These are phyloP conservation scores for Potentilla sterilis DNA, from an alignment of 306 rosid species.

Conservation along the genomic window DNA sequence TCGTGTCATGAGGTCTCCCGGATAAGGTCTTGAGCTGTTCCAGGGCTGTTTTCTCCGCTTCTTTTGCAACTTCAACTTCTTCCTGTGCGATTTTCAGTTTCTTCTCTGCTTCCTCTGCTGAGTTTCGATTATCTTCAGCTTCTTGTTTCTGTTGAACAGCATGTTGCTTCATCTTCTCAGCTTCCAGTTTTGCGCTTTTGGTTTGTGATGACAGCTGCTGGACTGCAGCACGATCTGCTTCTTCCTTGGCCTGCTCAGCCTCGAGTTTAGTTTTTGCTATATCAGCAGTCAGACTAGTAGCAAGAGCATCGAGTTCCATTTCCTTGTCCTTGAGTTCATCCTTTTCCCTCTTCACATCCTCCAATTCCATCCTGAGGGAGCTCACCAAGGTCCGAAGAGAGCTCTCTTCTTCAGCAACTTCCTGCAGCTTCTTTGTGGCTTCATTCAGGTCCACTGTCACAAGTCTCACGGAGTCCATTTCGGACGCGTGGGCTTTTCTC, in stretches of 20 bases:
- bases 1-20: constrained; percentile 23
- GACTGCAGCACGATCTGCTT: constrained; percentile 15
- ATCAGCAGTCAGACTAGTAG: constrained; percentile 27
- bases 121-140: constrained; percentile 38
- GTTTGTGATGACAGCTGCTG: constrained; percentile 41
- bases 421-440: constrained; percentile 57
- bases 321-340: constrained; percentile 36
- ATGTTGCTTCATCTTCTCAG: constrained; percentile 46
- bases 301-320: constrained; percentile 35
- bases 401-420: constrained; percentile 56
- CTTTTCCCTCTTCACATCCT: constrained; percentile 44
- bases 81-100: constrained; percentile 37
- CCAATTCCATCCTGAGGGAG: constrained; percentile 50
- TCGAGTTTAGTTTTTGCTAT: constrained; percentile 26
- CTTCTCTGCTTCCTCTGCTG: constrained; percentile 45
- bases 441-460: constrained; percentile 58
- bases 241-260: constrained; percentile 13
- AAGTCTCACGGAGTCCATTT: constrained; percentile 53
- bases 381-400: constrained; percentile 47
- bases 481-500: constrained; percentile 58
- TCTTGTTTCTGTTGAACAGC: constrained; percentile 43
- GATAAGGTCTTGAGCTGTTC: constrained; percentile 48
- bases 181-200: constrained; percentile 47
- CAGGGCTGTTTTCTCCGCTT: constrained; percentile 50
- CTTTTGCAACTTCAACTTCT: constrained; percentile 63